Percentiles rank a stretch among this genome's conserved stretches.
Conservation (phyloP, 345 rosid genomes). For the Rhodamnia argentea region DNA sequence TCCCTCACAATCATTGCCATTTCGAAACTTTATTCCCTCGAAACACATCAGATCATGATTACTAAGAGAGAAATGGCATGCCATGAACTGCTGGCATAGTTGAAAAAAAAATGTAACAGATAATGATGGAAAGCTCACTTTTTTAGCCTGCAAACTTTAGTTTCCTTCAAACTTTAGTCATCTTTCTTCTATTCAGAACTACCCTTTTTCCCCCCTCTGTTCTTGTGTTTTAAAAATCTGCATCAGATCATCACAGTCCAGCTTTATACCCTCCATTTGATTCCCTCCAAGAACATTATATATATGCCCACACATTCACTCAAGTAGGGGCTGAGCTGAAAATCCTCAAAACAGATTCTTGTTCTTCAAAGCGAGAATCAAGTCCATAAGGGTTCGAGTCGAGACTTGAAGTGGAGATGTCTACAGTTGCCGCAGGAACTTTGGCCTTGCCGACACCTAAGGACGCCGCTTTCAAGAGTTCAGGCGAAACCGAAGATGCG, state of each 20-base stretch:
- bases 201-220: not conserved
- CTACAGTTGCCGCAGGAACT: not conserved
- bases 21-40: not conserved
- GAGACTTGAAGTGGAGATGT: not conserved
- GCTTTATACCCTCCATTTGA: not conserved
- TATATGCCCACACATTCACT: not conserved
- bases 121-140: not conserved
- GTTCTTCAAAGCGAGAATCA: not conserved
- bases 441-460: not conserved
- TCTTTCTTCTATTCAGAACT: not conserved
- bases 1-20: not conserved
- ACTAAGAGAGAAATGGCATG: not conserved
- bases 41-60: not conserved
- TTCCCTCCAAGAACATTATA: not conserved
- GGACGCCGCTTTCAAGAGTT: not conserved
- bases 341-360: not conserved
- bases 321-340: not conserved
- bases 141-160: not conserved
- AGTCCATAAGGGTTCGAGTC: not conserved
- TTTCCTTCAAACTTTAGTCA: not conserved
- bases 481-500: not conserved
- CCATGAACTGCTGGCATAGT: not conserved
- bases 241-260: not conserved
- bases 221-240: not conserved
- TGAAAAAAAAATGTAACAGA: not conserved